Evolutionary conservation across 768 basidiomycete species (phyloP).

Genomic region (Tulasnella calospora): DNA sequence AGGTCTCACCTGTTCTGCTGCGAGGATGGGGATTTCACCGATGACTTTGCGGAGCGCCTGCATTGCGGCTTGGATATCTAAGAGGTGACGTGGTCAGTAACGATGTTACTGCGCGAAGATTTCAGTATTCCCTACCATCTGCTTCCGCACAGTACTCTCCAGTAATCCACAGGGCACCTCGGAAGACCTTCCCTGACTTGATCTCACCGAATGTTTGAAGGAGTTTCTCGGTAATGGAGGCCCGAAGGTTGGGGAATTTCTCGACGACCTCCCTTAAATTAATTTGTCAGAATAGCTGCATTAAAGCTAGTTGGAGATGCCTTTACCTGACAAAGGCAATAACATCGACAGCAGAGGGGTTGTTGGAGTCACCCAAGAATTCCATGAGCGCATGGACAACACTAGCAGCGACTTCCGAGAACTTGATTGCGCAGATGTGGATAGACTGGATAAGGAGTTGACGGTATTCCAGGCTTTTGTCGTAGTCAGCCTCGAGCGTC

Average conservation of each 20-base stretch:
- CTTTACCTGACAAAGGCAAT: constrained; percentile 71
- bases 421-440: constrained; percentile 91
- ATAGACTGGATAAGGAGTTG: constrained; percentile 96
- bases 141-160: constrained; percentile 79
- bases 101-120: neutral
- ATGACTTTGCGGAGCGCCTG: constrained; percentile 75
- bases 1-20: constrained; percentile 64
- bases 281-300: neutral
- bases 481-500: constrained; percentile 86
- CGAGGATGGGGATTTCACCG: constrained; percentile 96
- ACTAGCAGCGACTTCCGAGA: constrained; percentile 92
- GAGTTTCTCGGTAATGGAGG: constrained; percentile 79
- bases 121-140: constrained; percentile 37
- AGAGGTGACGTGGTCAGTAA: neutral
- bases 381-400: constrained; percentile 93
- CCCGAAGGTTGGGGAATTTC: constrained; percentile 85
- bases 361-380: constrained; percentile 90
- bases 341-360: constrained; percentile 91
- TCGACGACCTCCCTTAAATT: constrained; percentile 81
- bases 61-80: constrained; percentile 68
- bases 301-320: constrained; percentile 26
- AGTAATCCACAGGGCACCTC: constrained; percentile 96
- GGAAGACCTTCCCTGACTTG: constrained; percentile 94
- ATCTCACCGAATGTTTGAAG: constrained; percentile 75
- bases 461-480: constrained; percentile 93